A percentile compares a stretch with the other conserved stretches of the same genome.
Evolutionary conservation across 2,329 filamentous ascomycete genomes (phyloP).

Genomic region (Xylogone sp.): DNA sequence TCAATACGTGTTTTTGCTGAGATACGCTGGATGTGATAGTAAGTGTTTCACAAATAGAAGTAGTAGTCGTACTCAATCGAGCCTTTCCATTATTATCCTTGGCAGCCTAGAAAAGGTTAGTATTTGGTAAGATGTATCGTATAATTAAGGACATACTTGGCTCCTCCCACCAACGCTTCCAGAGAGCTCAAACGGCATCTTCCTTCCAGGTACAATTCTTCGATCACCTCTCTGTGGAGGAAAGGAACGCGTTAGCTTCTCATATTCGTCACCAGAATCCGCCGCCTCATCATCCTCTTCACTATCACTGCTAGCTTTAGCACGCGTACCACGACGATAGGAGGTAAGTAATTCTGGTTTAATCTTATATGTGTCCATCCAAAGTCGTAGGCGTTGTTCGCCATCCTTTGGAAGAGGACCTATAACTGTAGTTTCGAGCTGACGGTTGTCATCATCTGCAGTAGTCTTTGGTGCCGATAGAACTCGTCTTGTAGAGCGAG

Average conservation of each 20-base stretch:
- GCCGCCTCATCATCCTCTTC: background rate
- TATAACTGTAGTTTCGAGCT: background rate
- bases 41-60: background rate
- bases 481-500: background rate
- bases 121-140: background rate
- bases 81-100: background rate
- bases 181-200: background rate
- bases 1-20: background rate
- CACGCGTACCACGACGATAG: background rate
- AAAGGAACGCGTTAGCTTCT: background rate
- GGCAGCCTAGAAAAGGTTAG: background rate
- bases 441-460: background rate
- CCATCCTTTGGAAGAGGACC: background rate
- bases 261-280: background rate
- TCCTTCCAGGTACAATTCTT: background rate
- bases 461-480: background rate
- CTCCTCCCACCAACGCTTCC: background rate
- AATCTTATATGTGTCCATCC: background rate
- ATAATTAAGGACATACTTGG: background rate
- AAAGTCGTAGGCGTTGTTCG: background rate
- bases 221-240: background rate
- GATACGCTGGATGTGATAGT: background rate
- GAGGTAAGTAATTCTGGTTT: background rate
- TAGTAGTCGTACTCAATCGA: background rate
- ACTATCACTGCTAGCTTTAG: background rate